These are phyloP conservation scores for Rhodotorula sp. DNA, from an alignment of 1,284 basidiomycete genomes.

Conservation along the genomic window DNA sequence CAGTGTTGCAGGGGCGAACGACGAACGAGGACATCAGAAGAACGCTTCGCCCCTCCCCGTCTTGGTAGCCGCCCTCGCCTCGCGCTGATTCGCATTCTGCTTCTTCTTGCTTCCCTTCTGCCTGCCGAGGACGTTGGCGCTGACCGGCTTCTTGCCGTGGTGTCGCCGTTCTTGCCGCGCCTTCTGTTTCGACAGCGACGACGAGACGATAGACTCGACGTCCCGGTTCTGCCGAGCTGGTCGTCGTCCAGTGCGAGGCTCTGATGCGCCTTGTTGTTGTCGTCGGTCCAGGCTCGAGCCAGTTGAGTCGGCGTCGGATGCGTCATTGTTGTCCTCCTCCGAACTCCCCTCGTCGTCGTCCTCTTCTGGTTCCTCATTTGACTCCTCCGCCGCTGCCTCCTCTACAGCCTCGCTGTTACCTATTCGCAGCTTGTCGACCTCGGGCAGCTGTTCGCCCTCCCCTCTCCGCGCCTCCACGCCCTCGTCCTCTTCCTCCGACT, in stretches of 20 bases:
- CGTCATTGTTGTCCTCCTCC: constrained; percentile 44
- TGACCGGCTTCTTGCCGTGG: constrained; percentile 44
- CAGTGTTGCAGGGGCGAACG: too few species aligned
- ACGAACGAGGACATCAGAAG: not conserved
- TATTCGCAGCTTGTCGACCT: not conserved
- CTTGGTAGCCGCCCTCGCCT: constrained; percentile 26
- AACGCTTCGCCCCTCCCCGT: not conserved
- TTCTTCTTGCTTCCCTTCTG: constrained; percentile 46
- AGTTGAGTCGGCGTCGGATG: constrained; percentile 4
- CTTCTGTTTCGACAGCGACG: constrained; percentile 27
- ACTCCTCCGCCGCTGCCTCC: constrained; percentile 42
- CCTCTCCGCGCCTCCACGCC: constrained; percentile 49
- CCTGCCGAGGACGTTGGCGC: constrained; percentile 40
- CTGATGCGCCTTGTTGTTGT: constrained; percentile 3
- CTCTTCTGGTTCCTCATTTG: constrained; percentile 43
- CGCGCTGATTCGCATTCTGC: constrained; percentile 35
- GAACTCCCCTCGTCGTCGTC: constrained; percentile 49
- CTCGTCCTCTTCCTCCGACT: constrained; percentile 49
- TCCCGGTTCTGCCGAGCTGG: constrained; percentile 21
- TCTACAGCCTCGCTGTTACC: constrained; percentile 44
- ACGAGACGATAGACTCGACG: constrained; percentile 37
- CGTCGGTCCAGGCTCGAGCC: constrained; percentile 2
- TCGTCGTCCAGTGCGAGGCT: constrained; percentile 2
- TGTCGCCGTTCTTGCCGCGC: constrained; percentile 37
- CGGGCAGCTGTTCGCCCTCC: constrained; percentile 41